These are phyloP conservation scores for Neofusicoccum sp. DNA, from an alignment of 2,329 filamentous ascomycete genomes.

Conservation along the genomic window DNA sequence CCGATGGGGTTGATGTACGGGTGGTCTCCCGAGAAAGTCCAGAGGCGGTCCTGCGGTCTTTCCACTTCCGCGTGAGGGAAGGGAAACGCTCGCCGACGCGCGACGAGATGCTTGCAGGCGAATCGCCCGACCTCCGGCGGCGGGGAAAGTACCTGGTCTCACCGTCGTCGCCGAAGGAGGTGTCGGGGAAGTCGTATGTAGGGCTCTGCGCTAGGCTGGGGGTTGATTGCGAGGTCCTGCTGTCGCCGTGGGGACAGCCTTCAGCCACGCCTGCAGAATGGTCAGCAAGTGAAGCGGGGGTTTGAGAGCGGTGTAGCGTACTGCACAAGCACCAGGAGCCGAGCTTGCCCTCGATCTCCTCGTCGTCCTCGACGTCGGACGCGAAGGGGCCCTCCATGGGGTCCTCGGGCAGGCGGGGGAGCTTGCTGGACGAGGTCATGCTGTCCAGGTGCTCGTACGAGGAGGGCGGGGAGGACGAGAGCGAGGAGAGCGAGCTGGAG, in stretches of 20 bases:
- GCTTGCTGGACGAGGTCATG: constrained; percentile 63
- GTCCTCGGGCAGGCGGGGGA: constrained; percentile 86
- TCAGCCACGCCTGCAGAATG: constrained; percentile 59
- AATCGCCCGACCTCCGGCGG: constrained; percentile 62
- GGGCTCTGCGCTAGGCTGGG: constrained; percentile 14
- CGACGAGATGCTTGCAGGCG: constrained; percentile 62
- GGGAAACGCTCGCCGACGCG: constrained; percentile 66
- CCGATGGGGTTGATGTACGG: constrained; percentile 47
- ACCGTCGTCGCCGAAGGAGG: constrained; percentile 66
- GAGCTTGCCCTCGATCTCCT: constrained; percentile 52
- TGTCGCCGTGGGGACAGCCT: constrained; percentile 59
- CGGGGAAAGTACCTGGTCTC: constrained; percentile 52
- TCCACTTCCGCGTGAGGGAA: constrained; percentile 58
- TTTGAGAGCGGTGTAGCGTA: not conserved
- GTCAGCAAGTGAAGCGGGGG: constrained; percentile 21
- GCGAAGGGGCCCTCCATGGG: constrained; percentile 67
- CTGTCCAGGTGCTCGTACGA: constrained; percentile 56
- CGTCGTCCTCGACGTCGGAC: constrained; percentile 17
- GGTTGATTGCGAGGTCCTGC: constrained; percentile 49
- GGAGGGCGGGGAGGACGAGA: constrained; percentile 56
- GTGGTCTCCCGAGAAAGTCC: constrained; percentile 23
- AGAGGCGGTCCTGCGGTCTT: constrained; percentile 44
- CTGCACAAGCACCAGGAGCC: constrained; percentile 18
- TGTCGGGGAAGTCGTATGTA: constrained; percentile 65
- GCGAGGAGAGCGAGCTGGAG: constrained; percentile 77